Conservation (phyloP, 2,329 filamentous ascomycete species). For the Lachnellula hyalina region DNA sequence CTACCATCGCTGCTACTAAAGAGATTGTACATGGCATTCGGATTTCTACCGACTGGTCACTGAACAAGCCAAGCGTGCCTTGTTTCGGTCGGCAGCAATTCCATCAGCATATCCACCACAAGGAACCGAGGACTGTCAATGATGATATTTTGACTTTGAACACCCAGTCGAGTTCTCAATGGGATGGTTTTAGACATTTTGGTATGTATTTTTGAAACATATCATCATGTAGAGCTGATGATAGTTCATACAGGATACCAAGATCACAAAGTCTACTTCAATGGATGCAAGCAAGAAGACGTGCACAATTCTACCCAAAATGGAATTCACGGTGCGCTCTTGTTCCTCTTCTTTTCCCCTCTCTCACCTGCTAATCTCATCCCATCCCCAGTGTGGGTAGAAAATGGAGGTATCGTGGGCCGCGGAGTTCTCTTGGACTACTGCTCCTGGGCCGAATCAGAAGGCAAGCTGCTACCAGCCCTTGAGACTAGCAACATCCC, state of each 20-base stretch:
- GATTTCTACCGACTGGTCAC: slow-evolving; percentile 35
- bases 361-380: neutral
- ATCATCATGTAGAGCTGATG: neutral
- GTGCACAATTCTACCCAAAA: slow-evolving; percentile 19
- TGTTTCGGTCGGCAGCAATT: slow-evolving; percentile 30
- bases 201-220: slow-evolving; percentile 12
- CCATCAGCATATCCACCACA: slow-evolving; percentile 25
- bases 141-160: slow-evolving; percentile 33
- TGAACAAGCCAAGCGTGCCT: slow-evolving; percentile 16
- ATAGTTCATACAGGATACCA: slow-evolving; percentile 25
- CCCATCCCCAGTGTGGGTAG: slow-evolving; percentile 31
- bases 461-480: slow-evolving; percentile 29
- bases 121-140: slow-evolving; percentile 22
- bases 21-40: slow-evolving; percentile 39
- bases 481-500: slow-evolving; percentile 12
- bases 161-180: slow-evolving; percentile 41
- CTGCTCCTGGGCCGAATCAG: slow-evolving; percentile 49
- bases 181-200: slow-evolving; percentile 41
- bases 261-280: slow-evolving; percentile 31
- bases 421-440: slow-evolving; percentile 50
- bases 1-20: slow-evolving; percentile 34
- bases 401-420: slow-evolving; percentile 43
- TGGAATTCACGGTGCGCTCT: slow-evolving; percentile 22
- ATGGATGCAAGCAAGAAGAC: slow-evolving; percentile 29
- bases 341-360: neutral